A percentile compares a stretch with the other conserved stretches of the same genome.
Evolutionary conservation across 2,329 filamentous ascomycete genomes (phyloP).

Genomic region (Dactylellina drechsleri): DNA sequence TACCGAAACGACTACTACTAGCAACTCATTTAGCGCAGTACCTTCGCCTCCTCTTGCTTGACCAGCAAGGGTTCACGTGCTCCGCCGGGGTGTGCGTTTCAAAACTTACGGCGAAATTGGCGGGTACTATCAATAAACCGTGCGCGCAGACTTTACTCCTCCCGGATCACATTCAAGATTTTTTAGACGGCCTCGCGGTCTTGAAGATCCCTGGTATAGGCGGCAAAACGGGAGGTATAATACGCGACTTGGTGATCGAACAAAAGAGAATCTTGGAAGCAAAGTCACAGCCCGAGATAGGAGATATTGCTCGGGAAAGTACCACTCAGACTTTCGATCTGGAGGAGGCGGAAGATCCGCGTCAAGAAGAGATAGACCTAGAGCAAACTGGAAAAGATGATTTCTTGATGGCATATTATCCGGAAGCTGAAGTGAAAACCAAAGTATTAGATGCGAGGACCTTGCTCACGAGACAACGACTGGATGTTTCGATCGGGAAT

Average conservation of each 20-base stretch:
- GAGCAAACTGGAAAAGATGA: conserved; percentile 36
- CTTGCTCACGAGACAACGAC: conserved; percentile 29
- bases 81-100: conserved; percentile 89
- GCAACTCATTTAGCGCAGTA: conserved; percentile 83
- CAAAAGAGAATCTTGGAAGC: conserved; percentile 44
- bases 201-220: conserved; percentile 87
- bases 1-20: conserved; percentile 73
- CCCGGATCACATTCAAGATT: conserved; percentile 72
- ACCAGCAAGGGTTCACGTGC: conserved; percentile 82
- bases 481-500: conserved; percentile 69
- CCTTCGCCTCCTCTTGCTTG: conserved; percentile 76
- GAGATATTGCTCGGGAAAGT: conserved; percentile 60
- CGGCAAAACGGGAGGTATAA: conserved; percentile 76
- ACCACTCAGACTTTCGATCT: conserved; percentile 64
- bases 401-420: conserved; percentile 48
- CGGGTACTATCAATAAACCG: conserved; percentile 85
- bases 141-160: conserved; percentile 85
- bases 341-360: conserved; percentile 61
- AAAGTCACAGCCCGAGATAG: conserved; percentile 17
- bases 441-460: conserved; percentile 46
- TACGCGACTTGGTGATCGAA: conserved; percentile 71
- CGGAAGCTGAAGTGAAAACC: conserved; percentile 38
- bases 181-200: conserved; percentile 80
- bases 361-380: conserved; percentile 25
- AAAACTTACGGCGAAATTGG: conserved; percentile 86